Evolutionary conservation across 179 eudicot genomes (phyloP), one percentile per base, ranked within the genome.

Genomic region (Drosera spatulata): DNA sequence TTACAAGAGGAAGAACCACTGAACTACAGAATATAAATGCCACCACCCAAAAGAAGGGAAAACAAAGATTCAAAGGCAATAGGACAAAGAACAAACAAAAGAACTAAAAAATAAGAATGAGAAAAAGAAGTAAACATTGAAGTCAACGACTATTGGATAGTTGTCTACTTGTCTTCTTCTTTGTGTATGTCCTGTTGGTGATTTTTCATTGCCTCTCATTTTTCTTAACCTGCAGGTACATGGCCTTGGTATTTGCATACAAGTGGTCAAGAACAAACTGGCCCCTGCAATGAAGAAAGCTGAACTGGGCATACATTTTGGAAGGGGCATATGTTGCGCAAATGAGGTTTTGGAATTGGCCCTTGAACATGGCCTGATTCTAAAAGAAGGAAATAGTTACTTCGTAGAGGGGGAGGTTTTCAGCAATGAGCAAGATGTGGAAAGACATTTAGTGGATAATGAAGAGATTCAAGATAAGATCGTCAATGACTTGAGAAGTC

Each of bases 211-310:
- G 33, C 33, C 33, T 22, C 33, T 22, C 33, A 22, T 22, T 46
- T 46, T 46, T 46, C 2, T 46, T 5, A 50, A 50, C 12, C 10
- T 50, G 41, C 74, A 94, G 99, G 75, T 75, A 33, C 80, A 79
- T 55, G 99, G 99, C 44, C 76, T 94, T 40, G 79, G 74, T 60
- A 82, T 94, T 43, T 75, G 83, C 60, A 83, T 87, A 38, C 84
- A 94, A 78, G 96, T 91, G 63, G 76, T 94, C 44, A 94, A 94
- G 64, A 94, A 94, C 60, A 94, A 91, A 74, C 65, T 94, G 64
- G 87, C 99, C 41, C 96, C 89, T 37, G 77, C 82, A 41, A 75
- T 75, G 81, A 74, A 76, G 64, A 87, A 81, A 59, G 97, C 91
- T 52, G 86, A 87, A 53, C 48, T 91, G 50, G 85, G 52, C 15